Percentiles rank a stretch among this genome's conserved stretches.
Evolutionary conservation across 768 basidiomycete species (phyloP).

Genomic region (Psilocybe cubensis): DNA sequence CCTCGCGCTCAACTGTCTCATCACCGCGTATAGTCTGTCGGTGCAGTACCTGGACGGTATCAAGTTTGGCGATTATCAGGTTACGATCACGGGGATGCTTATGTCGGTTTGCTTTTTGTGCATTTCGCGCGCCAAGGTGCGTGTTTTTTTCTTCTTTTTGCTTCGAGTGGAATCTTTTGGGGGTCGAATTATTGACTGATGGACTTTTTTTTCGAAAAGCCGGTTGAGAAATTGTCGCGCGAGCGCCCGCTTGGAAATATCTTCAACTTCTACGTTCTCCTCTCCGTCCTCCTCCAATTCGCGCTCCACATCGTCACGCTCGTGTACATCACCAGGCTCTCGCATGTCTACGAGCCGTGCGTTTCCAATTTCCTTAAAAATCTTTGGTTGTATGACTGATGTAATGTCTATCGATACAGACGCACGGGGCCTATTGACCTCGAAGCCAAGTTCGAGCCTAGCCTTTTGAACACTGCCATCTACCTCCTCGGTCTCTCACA

Average conservation of each 20-base stretch:
- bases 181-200: not conserved
- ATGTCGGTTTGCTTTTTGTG: constrained; percentile 99
- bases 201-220: constrained; percentile 49
- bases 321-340: constrained; percentile 91
- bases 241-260: constrained; percentile 95
- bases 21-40: constrained; percentile 97
- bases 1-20: constrained; percentile 94
- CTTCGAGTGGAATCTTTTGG: not conserved
- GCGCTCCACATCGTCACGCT: constrained; percentile 89
- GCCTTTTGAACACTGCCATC: constrained; percentile 93
- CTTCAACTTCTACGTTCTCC: constrained; percentile 93
- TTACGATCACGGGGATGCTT: constrained; percentile 94
- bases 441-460: constrained; percentile 96
- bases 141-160: constrained; percentile 19
- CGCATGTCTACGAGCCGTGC: constrained; percentile 77
- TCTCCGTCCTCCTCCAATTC: constrained; percentile 93
- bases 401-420: constrained; percentile 33
- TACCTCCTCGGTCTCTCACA: constrained; percentile 95
- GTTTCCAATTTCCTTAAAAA: constrained; percentile 27
- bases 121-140: constrained; percentile 94
- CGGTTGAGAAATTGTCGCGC: constrained; percentile 93
- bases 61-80: constrained; percentile 99
- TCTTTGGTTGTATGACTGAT: constrained; percentile 7
- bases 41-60: constrained; percentile 99
- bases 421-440: constrained; percentile 84